Evolutionary conservation across 495 filamentous ascomycete genomes (phyloP).

Genomic region (Viridothelium virens): DNA sequence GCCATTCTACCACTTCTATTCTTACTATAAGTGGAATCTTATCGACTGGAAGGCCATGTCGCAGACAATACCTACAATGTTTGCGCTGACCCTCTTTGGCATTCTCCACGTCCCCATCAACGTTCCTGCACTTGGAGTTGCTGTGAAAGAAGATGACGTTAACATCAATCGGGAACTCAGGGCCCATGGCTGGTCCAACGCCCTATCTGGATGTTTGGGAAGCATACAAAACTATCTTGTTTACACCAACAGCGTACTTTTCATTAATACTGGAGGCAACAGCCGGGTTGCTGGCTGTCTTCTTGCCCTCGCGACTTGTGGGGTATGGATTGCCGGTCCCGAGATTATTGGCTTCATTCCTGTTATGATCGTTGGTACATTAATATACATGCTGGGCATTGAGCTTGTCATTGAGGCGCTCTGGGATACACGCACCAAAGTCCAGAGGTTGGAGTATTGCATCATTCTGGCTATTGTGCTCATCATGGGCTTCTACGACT

Average conservation of each 20-base stretch:
- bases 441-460: conserved; percentile 77
- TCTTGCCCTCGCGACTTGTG: conserved; percentile 71
- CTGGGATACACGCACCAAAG: conserved; percentile 76
- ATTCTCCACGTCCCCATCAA: conserved; percentile 97
- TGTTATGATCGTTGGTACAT: conserved; percentile 87
- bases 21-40: conserved; percentile 54
- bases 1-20: conserved; percentile 96
- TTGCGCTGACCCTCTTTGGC: conserved; percentile 94
- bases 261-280: conserved; percentile 83
- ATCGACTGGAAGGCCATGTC: conserved; percentile 68
- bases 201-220: conserved; percentile 72
- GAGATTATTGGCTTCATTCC: conserved; percentile 87
- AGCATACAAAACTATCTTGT: conserved; percentile 98
- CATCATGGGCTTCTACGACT: conserved; percentile 94
- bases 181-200: conserved; percentile 87
- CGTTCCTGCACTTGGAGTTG: conserved; percentile 82
- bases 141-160: conserved; percentile 81
- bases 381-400: conserved; percentile 91
- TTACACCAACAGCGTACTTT: conserved; percentile 91
- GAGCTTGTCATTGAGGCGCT: conserved; percentile 83
- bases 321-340: conserved; percentile 76
- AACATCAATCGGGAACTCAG: conserved; percentile 87
- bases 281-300: conserved; percentile 80
- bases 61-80: conserved; percentile 85
- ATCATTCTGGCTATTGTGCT: conserved; percentile 89